phyloP scores from a whole-genome alignment of 2,329 filamentous ascomycete genomes.

The Trichophyton simii region DNA sequence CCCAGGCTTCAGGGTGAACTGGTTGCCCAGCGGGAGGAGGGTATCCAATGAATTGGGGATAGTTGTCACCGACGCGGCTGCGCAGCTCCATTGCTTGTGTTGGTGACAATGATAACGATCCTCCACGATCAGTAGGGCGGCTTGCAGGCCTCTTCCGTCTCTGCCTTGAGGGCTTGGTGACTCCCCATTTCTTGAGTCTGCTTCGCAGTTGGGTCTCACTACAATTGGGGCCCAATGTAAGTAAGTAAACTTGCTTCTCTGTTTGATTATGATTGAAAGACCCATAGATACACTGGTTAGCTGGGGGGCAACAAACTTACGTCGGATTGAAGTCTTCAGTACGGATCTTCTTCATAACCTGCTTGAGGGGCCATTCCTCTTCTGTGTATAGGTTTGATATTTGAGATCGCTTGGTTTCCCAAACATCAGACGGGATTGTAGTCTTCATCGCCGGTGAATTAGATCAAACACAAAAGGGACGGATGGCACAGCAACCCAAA shows the following conservation, averaged over 20 bases:
- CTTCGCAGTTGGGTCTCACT: slow-evolving; percentile 36
- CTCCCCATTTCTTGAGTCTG: slow-evolving; percentile 34
- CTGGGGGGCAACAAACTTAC: slow-evolving; percentile 17
- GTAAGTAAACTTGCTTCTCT: slow-evolving; percentile 3
- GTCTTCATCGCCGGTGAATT: slow-evolving; percentile 25
- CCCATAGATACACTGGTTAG: background rate
- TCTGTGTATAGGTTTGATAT: slow-evolving; percentile 33
- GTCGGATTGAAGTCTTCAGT: slow-evolving; percentile 32
- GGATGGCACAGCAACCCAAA: background rate
- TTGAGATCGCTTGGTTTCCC: slow-evolving; percentile 32
- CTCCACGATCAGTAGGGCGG: background rate
- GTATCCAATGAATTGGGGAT: background rate
- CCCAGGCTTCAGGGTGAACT: background rate
- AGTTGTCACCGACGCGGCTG: background rate
- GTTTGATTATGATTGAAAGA: background rate
- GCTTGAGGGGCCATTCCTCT: slow-evolving; percentile 35
- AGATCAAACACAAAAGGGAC: background rate
- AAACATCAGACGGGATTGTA: slow-evolving; percentile 32
- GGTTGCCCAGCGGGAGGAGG: background rate
- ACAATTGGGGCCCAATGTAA: background rate
- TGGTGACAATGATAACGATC: background rate
- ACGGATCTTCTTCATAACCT: slow-evolving; percentile 34
- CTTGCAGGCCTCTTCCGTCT: slow-evolving; percentile 25
- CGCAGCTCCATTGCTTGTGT: background rate
- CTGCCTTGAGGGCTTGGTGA: slow-evolving; percentile 34